A percentile compares a stretch with the other conserved stretches of the same genome.
Evolutionary conservation across 768 basidiomycete species (phyloP).

Genomic region (Fibroporia radiculosa): DNA sequence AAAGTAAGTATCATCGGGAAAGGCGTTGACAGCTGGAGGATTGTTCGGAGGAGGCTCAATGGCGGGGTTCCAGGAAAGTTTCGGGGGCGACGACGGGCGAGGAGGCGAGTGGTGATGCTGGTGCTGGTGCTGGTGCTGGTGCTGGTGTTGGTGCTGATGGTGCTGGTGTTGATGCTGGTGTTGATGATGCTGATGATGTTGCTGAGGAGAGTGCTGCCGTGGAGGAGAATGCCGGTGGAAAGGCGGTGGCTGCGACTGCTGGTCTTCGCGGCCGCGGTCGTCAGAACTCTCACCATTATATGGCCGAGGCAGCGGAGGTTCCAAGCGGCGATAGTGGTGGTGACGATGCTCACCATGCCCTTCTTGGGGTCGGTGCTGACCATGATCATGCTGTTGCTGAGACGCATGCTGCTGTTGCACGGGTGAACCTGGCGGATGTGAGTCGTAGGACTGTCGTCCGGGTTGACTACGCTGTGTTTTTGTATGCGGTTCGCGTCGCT

Average conservation of each 20-base stretch:
- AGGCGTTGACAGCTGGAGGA: constrained; percentile 46
- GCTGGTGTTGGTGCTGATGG: constrained; percentile 18
- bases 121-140: constrained; percentile 17
- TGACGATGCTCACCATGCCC: background rate
- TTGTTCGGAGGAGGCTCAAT: constrained; percentile 70
- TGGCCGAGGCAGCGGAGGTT: no score
- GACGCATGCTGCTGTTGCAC: background rate
- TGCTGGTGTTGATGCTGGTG: constrained; percentile 19
- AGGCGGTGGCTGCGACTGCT: constrained; percentile 3
- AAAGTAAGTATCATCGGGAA: constrained; percentile 72
- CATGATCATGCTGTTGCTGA: constrained; percentile 6
- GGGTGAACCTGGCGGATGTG: constrained; percentile 1
- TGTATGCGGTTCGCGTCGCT: background rate
- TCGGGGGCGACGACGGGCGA: constrained; percentile 52
- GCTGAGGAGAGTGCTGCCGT: constrained; percentile 10
- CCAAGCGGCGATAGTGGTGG: constrained; percentile 6
- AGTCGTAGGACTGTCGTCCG: constrained; percentile 1
- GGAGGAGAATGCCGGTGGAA: background rate
- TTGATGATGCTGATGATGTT: constrained; percentile 15
- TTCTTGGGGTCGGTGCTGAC: background rate
- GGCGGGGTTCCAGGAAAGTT: constrained; percentile 75
- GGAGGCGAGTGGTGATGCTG: constrained; percentile 23
- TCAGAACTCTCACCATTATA: no score
- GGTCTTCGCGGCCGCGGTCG: no score
- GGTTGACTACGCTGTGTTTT: background rate